Conservation (phyloP, 1,139 yeast genomes). For the Saccharomyces hybrid region DNA sequence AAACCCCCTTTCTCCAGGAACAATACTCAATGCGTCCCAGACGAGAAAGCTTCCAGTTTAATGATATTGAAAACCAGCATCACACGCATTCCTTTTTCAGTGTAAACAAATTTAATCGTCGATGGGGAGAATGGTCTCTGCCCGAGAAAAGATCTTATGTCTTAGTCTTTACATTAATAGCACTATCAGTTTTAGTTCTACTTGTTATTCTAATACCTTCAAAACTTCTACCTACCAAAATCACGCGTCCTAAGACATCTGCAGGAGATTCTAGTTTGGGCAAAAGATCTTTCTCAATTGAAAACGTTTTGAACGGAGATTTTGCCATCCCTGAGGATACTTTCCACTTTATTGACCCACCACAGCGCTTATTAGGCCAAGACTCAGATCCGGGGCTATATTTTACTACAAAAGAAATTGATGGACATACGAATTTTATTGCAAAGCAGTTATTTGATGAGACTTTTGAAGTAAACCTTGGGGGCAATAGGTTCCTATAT, state of each 20-base stretch:
- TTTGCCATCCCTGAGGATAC: slow-evolving; percentile 20
- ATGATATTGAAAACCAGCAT: not conserved
- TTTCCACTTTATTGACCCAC: slow-evolving; percentile 30
- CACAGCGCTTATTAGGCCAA: slow-evolving; percentile 17
- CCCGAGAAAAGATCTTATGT: not conserved
- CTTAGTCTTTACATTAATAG: not conserved
- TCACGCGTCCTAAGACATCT: not conserved
- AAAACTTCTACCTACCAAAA: not conserved
- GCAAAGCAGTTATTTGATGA: slow-evolving; percentile 25
- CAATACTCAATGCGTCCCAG: not conserved
- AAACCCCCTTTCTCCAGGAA: not conserved
- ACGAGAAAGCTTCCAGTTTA: not conserved
- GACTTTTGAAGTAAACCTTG: slow-evolving; percentile 12
- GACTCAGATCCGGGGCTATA: slow-evolving; percentile 34
- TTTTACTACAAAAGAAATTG: slow-evolving; percentile 15
- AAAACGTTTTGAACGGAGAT: slow-evolving; percentile 23
- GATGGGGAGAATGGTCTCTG: not conserved
- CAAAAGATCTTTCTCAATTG: slow-evolving; percentile 17
- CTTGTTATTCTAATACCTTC: not conserved
- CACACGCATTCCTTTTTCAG: not conserved
- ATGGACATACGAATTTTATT: slow-evolving; percentile 18
- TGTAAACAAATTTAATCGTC: not conserved
- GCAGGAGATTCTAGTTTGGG: not conserved
- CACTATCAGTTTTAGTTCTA: not conserved
- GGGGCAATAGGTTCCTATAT: slow-evolving; percentile 20